Percentiles rank a stretch among this genome's conserved stretches.
Conservation (phyloP, 192 early-diverging fungal genomes). For the Endogone sp. region DNA sequence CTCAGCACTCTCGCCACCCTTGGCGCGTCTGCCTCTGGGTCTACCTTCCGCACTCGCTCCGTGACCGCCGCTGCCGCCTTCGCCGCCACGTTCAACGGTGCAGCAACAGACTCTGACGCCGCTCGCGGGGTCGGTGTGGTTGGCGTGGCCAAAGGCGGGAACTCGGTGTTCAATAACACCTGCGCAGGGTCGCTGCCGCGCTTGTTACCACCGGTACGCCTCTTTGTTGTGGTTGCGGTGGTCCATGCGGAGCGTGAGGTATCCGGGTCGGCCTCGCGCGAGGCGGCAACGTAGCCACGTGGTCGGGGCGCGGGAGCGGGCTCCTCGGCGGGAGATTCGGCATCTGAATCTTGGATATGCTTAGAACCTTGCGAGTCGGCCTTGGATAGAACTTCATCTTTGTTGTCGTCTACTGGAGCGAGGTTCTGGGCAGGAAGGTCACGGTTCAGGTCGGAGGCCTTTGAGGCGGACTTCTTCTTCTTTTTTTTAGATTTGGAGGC, state of each 20-base stretch:
- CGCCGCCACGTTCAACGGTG: background rate
- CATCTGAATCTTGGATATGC: background rate
- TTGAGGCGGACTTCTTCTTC: conserved; percentile 10
- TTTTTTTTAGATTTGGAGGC: conserved; percentile 3
- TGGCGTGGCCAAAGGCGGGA: background rate
- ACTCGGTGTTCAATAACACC: background rate
- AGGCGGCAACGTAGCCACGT: background rate
- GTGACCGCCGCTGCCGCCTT: background rate
- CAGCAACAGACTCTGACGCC: background rate
- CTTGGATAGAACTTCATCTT: background rate
- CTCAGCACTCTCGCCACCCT: background rate
- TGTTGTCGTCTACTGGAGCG: background rate
- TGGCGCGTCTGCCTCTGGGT: background rate
- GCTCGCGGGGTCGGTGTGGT: background rate
- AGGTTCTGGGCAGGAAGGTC: background rate
- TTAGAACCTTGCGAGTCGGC: conserved; percentile 1
- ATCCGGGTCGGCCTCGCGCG: background rate
- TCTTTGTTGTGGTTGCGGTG: background rate
- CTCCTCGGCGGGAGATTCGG: background rate
- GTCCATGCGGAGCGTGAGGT: background rate
- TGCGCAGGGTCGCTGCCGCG: background rate
- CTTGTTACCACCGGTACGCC: background rate
- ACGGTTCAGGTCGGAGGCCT: background rate
- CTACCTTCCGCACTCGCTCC: background rate
- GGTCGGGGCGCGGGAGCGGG: background rate